These are phyloP conservation scores for Colletotrichum salicis DNA, from an alignment of 2,329 filamentous ascomycete genomes.

Conservation along the genomic window DNA sequence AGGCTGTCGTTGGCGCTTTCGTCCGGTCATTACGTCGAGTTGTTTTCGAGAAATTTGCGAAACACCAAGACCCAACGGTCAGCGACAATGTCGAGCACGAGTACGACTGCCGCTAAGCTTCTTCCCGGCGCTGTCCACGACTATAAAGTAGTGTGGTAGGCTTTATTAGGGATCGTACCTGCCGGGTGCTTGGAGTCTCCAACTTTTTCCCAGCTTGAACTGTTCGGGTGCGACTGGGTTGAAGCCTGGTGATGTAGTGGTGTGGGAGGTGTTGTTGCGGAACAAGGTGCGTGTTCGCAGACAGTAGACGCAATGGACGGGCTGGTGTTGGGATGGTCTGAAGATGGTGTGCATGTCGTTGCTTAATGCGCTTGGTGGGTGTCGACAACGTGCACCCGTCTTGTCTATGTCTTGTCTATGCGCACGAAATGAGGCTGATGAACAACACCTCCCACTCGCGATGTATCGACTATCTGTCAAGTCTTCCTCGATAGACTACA, in stretches of 20 bases:
- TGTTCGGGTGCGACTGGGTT: slow-evolving; percentile 17
- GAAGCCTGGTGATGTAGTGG: slow-evolving; percentile 2
- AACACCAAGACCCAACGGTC: slow-evolving; percentile 2
- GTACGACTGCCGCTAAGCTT: neutral
- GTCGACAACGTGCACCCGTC: slow-evolving; percentile 6
- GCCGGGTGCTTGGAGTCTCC: neutral
- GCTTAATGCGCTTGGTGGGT: slow-evolving; percentile 24
- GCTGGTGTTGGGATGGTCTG: slow-evolving; percentile 21
- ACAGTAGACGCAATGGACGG: neutral
- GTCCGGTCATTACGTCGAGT: neutral
- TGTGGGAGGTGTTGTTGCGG: slow-evolving; percentile 24
- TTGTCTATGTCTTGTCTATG: slow-evolving; percentile 2
- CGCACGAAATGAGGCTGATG: neutral
- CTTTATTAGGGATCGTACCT: neutral
- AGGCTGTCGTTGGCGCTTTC: slow-evolving; percentile 16
- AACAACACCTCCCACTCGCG: neutral
- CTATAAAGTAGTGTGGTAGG: neutral
- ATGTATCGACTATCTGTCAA: neutral
- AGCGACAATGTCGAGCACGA: slow-evolving; percentile 11
- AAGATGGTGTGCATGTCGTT: slow-evolving; percentile 31
- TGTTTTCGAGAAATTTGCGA: slow-evolving; percentile 10
- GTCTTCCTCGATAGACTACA: neutral
- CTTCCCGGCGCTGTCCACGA: neutral
- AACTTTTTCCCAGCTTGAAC: slow-evolving; percentile 1
- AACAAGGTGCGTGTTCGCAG: slow-evolving; percentile 24